phyloP scores from a whole-genome alignment of 768 basidiomycete genomes.

The Amanita rimosa region DNA sequence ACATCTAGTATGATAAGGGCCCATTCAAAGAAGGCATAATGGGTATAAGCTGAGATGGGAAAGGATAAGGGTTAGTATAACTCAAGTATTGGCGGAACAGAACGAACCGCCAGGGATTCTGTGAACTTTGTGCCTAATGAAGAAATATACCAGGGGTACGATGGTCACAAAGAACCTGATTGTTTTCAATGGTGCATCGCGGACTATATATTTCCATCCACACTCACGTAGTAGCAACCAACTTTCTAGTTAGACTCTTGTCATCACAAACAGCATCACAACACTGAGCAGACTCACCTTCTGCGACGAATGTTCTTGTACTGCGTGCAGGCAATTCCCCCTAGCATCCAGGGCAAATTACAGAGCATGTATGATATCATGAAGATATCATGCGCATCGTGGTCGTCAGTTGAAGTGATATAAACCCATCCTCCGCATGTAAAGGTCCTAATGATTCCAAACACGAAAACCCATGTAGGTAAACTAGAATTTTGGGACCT shows the following conservation, averaged over 20 bases:
- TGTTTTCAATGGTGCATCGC: constrained; percentile 3
- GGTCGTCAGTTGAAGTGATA: constrained; percentile 76
- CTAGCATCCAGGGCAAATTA: constrained; percentile 86
- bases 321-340: constrained; percentile 50
- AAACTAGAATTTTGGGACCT: constrained; percentile 28
- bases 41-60: constrained; percentile 58
- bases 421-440: constrained; percentile 90
- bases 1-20: constrained; percentile 64
- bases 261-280: not conserved
- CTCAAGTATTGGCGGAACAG: not conserved
- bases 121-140: constrained; percentile 77
- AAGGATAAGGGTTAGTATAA: not conserved
- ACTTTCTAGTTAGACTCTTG: constrained; percentile 12
- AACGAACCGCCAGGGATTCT: constrained; percentile 63
- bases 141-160: constrained; percentile 72
- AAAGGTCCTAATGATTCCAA: constrained; percentile 63
- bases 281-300: constrained; percentile 27
- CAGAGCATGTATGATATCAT: constrained; percentile 83
- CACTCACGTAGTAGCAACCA: constrained; percentile 40
- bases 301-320: constrained; percentile 29
- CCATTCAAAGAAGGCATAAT: constrained; percentile 87
- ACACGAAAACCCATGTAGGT: constrained; percentile 41
- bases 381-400: constrained; percentile 74
- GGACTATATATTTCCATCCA: not conserved
- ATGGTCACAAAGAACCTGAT: constrained; percentile 61